phyloP scores from a whole-genome alignment of 2,329 filamentous ascomycete genomes.

The Paramyrothecium roridum region DNA sequence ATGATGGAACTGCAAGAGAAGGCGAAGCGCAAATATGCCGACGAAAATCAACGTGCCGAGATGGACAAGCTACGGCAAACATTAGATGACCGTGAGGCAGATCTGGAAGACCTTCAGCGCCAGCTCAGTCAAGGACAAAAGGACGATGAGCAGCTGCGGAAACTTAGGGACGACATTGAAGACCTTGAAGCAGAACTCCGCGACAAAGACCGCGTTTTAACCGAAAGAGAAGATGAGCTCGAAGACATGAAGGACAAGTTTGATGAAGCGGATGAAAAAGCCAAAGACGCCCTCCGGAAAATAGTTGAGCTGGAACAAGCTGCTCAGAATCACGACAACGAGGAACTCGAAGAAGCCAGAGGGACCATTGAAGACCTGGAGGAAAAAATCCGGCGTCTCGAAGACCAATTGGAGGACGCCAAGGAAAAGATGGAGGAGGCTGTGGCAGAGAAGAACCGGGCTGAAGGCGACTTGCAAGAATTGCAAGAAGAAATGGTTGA shows the following conservation, averaged over 20 bases:
- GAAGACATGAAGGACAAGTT: constrained; percentile 59
- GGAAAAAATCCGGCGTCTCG: constrained; percentile 48
- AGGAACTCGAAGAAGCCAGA: constrained; percentile 53
- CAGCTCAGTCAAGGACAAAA: constrained; percentile 56
- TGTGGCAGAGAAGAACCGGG: constrained; percentile 50
- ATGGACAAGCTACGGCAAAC: constrained; percentile 54
- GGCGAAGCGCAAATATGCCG: constrained; percentile 70
- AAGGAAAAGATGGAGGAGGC: constrained; percentile 54
- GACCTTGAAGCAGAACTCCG: constrained; percentile 74
- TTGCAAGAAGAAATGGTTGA: constrained; percentile 76
- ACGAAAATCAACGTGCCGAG: constrained; percentile 64
- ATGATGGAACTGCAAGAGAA: constrained; percentile 80
- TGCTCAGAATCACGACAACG: constrained; percentile 35
- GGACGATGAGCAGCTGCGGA: constrained; percentile 58
- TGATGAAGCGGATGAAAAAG: constrained; percentile 53
- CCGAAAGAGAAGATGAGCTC: constrained; percentile 72
- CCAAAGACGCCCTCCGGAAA: constrained; percentile 51
- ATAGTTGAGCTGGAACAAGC: constrained; percentile 56
- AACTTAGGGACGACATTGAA: constrained; percentile 69
- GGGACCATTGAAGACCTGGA: constrained; percentile 59
- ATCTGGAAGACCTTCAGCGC: constrained; percentile 58
- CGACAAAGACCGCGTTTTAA: constrained; percentile 71
- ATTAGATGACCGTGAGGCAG: constrained; percentile 56
- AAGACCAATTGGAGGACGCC: constrained; percentile 52
- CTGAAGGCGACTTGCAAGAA: constrained; percentile 59